Percentiles rank a stretch among this genome's conserved stretches.
Evolutionary conservation across 2,329 filamentous ascomycete genomes (phyloP).

Genomic region (Arthroderma sp.): DNA sequence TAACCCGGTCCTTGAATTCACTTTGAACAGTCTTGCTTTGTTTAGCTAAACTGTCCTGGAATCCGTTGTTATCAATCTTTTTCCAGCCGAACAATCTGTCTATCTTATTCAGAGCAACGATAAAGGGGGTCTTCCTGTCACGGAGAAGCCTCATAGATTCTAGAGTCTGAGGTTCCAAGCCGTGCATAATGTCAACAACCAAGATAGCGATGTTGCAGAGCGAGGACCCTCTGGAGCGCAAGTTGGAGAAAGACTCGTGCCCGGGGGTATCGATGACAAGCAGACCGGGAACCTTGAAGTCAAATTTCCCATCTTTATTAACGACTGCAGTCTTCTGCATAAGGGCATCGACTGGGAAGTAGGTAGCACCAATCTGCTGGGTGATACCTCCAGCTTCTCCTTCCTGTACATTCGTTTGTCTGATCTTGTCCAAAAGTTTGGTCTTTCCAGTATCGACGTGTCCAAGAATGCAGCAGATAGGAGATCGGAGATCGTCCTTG

Average conservation of each 20-base stretch:
- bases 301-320: slow-evolving; percentile 78
- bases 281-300: slow-evolving; percentile 95
- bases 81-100: slow-evolving; percentile 99
- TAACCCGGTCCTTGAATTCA: slow-evolving; percentile 82
- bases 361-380: slow-evolving; percentile 97
- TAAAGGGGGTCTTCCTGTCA: slow-evolving; percentile 92
- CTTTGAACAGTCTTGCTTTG: slow-evolving; percentile 90
- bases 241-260: slow-evolving; percentile 99
- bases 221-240: slow-evolving; percentile 90
- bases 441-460: slow-evolving; percentile 99
- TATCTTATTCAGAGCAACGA: slow-evolving; percentile 98
- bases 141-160: slow-evolving; percentile 93
- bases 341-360: slow-evolving; percentile 92
- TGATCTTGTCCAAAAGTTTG: slow-evolving; percentile 96
- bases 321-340: slow-evolving; percentile 86
- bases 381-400: slow-evolving; percentile 99
- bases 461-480: slow-evolving; percentile 98
- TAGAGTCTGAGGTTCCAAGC: slow-evolving; percentile 88
- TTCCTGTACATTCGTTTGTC: slow-evolving; percentile 96
- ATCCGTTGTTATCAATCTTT: slow-evolving; percentile 96
- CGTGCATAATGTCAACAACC: slow-evolving; percentile 99
- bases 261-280: slow-evolving; percentile 96
- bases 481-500: slow-evolving; percentile 86
- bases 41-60: slow-evolving; percentile 77
- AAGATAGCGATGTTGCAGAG: slow-evolving; percentile 99